Base-by-base conservation (phyloP, 768 basidiomycete species). In the Cytidiella melzeri region DNA sequence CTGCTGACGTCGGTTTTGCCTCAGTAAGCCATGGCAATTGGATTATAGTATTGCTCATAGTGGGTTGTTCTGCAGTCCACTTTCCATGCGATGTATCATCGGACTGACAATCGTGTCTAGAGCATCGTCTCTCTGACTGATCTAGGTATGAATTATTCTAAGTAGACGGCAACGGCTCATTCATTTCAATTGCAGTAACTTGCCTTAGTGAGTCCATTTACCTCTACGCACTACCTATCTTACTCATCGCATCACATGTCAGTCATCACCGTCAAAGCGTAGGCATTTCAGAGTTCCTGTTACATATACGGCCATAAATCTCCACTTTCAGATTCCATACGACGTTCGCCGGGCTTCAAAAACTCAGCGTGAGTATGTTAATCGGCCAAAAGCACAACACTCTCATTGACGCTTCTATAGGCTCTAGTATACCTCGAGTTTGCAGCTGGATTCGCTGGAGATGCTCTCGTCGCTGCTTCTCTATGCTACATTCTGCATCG, bases 191-290 rank as follows among this genome's bases (percentile, higher is more conserved):
- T n/a, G n/a, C 37, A 21, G 47, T 30, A n/a, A n/a, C 24, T 30
- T 15, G 43, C 42, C 39, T 47, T 54, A 30, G 36, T 46, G 15
- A 51, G 34, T 45, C n/a, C n/a, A n/a, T n/a, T n/a, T n/a, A n/a
- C n/a, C n/a, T n/a, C n/a, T n/a, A n/a, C n/a, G n/a, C n/a, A n/a
- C n/a, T n/a, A n/a, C n/a, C n/a, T n/a, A n/a, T n/a, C 10, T 7
- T 41, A 28, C 34, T 24, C 30, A 13, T 25, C 30, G 28, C 11
- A 13, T 18, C 39, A 11, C 25, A 0, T 15, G 21, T 48, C 41
- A 81, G 80, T 69, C 21, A 77, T 80, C 51, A 76, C 77, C 1
- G 69, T 59, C 28, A 80, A 76, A 69, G 72, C 74, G 77, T 80
- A 43, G 40, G 75, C 60, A 25, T 18, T 24, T 24, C n/a, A n/a